Evolutionary conservation across 495 filamentous ascomycete species (phyloP), one percentile per base, ranked within the genome.

Genomic region (Hypoxylon rickii): DNA sequence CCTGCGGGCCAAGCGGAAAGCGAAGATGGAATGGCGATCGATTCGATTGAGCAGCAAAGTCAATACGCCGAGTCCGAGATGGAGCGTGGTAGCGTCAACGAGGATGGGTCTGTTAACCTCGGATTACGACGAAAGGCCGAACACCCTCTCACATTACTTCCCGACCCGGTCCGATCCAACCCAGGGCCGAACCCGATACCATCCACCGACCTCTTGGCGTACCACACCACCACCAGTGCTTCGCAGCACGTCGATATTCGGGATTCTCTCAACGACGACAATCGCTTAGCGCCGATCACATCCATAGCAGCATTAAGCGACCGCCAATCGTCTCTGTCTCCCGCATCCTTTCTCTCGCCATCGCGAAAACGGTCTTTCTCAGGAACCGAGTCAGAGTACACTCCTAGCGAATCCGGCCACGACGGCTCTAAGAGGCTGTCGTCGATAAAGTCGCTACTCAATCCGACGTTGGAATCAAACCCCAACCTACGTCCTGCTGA

Each of bases 371-470:
- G 87, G 6, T 86, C 83, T 12, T 81, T 87, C 44, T 87, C 86
- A 2, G 72, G 78, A 7, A 72, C 77, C 11, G 81, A 83, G 32
- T 73, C 72, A 29, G 77, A 82, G 1, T 60, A 58, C 18, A 45
- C 63, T 7, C 40, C 55, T 4, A 61, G 64, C 21, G 61, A 64
- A 26, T 58, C 55, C 21, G 62, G 51, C 16, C 61, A 65, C 16
- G 72, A 74, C 17, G 65, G 69, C 34, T 62, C 77, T 1, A 86
- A 86, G 43, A 83, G 89, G 3, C 71, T 91, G 1, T 87, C 85
- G 41, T 91, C 88, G 1, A 94, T 94, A 41, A 90, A 84, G 24
- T 90, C 89, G 2, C 88, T 95, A 37, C 73, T 95, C 20, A 93
- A 93, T 53, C 84, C 83, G n/a, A 55, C 75, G 7, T 63, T 59